Percentiles rank a stretch among this genome's conserved stretches.
These are phyloP conservation scores for Talaromyces verruculosus DNA, from an alignment of 2,329 filamentous ascomycete genomes.

Conservation along the genomic window DNA sequence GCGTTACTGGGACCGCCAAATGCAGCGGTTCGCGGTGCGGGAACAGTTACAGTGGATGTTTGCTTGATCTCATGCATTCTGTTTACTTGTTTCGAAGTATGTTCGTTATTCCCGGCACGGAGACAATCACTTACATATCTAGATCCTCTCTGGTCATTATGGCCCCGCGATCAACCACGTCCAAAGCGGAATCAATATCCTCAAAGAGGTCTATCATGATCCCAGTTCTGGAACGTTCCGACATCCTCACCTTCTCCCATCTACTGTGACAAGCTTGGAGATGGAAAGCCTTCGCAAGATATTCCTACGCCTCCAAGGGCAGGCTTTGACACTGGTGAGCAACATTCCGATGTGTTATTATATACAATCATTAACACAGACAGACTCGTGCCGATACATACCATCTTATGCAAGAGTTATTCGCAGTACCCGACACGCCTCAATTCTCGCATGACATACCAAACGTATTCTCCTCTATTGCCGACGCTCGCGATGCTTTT, in stretches of 20 bases:
- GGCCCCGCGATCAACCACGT: constrained; percentile 27
- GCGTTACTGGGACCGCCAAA: background rate
- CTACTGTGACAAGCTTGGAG: constrained; percentile 20
- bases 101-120: background rate
- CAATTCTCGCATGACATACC: constrained; percentile 8
- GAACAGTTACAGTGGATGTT: constrained; percentile 21
- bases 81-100: constrained; percentile 30
- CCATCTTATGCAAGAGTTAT: background rate
- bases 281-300: constrained; percentile 16
- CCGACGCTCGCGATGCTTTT: constrained; percentile 11
- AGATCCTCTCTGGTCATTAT: constrained; percentile 29
- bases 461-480: constrained; percentile 5
- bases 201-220: constrained; percentile 23
- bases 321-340: constrained; percentile 14
- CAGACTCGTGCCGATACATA: constrained; percentile 17
- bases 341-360: background rate
- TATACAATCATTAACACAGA: background rate
- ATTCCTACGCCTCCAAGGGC: constrained; percentile 10
- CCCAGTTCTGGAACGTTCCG: constrained; percentile 8
- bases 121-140: background rate
- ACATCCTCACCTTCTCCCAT: constrained; percentile 23
- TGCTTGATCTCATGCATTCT: constrained; percentile 29
- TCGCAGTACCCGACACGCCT: background rate
- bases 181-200: constrained; percentile 26
- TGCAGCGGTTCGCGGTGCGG: background rate